Evolutionary conservation across 2,329 filamentous ascomycete genomes (phyloP), one percentile per base, ranked within the genome.

Genomic region (Myrmaecium sp.): DNA sequence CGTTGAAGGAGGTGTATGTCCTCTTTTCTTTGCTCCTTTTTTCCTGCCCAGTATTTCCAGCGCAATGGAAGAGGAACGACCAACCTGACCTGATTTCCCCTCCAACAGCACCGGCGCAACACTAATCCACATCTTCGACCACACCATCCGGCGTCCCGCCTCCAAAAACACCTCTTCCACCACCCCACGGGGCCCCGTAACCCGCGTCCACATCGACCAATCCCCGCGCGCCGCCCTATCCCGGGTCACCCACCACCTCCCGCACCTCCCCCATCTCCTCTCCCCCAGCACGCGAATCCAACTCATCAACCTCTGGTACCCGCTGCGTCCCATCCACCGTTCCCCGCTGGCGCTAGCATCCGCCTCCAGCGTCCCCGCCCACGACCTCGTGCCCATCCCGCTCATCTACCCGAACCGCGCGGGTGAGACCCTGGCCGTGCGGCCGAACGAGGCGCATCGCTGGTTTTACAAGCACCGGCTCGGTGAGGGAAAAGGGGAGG

Each of bases 241-340:
- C 46, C 75, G 82, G 25, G 76, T 92, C 3, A 57, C 57, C 9
- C 56, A 64, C 2, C 80, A 84, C 48, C 58, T 81, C 29, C 54
- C 66, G 2, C 25, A 24, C 1, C 64, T 64, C 6, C 76, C 83
- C 33, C 77, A 79, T 0, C 57, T 86, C 0, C 64, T 86, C 1
- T 46, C 61, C 31, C 69, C 65, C 3, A 70, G 82, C 2, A 83
- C 81, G 50, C 68, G 82, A 33, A 80, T 93, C 42, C 68, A 82
- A 33, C 80, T 93, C 42, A 69, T 93, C 48, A 93, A 92, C 38
- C 74, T 93, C 25, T 93, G 83, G 83, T 64, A 78, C 0, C 72
- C 49, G 0, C 48, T 74, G 11, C 71, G 68, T 25, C 59, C 63
- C 2, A 64, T 73, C 0, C 62, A 68, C 29, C 55, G 58, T 0